Base-by-base conservation (phyloP, 768 basidiomycete species). In the Candolleomyces eurysporus region DNA sequence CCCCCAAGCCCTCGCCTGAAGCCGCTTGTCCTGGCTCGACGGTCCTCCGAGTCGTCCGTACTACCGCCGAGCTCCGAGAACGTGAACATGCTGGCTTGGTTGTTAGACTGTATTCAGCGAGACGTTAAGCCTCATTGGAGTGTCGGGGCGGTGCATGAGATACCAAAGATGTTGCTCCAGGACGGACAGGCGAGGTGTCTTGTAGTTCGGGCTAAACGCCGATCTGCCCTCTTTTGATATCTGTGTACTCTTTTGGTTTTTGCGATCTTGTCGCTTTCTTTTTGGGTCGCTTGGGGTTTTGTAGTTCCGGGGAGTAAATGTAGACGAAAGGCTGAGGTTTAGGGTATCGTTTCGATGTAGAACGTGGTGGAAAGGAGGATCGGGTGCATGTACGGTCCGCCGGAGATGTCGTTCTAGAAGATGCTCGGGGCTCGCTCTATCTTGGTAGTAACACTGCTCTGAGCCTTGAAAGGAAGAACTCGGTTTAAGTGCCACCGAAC, bases 171-270 rank as follows among this genome's bases (percentile, higher is more conserved):
- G 61, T 21, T 61, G 21, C 48, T 57, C 3, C 55, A 51, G 9
- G 39, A 61, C 39, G 61, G 61, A 9, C 61, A 57, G 42, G 32
- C 61, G 22, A 46, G 48, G 40, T 61, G 61, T 57, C 36, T 61
- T 16, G 61, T 51, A 1, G 61, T 61, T 31, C 26, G 61, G 56
- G 39, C 46, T 11, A 61, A 61, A 50, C 54, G 61, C 4, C 54
- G 61, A 3, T 57, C 54, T 14, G 61, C 61, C 6, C 49, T 61
- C 10, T 61, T 61, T 30, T 61, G 43, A 52, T 4, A 11, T 46
- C 6, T 9, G 13, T 46, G 4, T 46, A 11, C 6, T 17, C 14
- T 46, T 17, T 9, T 26, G 30, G 49, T 48, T 16, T 9, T 13
- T 40, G 14, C 2, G 36, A 17, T 31, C 48, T 26, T 19, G 7